Evolutionary conservation across 2,329 filamentous ascomycete species (phyloP).

Genomic region (Pestalotiopsis sp.): DNA sequence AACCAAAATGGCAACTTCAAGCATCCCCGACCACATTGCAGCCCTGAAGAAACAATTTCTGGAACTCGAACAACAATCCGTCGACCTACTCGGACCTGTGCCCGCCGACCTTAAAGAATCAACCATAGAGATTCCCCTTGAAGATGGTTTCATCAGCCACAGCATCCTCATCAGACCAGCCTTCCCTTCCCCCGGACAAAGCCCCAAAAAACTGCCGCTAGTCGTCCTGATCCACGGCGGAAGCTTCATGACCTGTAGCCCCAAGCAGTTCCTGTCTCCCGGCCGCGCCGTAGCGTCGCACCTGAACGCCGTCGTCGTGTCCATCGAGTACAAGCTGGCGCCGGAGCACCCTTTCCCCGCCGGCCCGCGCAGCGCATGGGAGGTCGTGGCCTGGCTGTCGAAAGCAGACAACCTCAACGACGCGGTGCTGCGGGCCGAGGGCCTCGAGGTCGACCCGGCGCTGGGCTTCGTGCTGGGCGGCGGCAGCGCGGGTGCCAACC

Average conservation of each 20-base stretch:
- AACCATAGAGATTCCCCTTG: neutral
- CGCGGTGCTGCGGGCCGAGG: neutral
- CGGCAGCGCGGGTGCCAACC: neutral
- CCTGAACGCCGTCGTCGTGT: constrained; percentile 16
- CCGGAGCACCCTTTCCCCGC: constrained; percentile 56
- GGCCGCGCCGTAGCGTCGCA: constrained; percentile 12
- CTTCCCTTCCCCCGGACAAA: neutral
- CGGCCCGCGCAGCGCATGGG: constrained; percentile 55
- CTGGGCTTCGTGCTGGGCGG: constrained; percentile 8
- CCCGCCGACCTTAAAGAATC: neutral
- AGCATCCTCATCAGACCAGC: neutral
- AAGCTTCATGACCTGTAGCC: constrained; percentile 16
- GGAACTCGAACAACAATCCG: neutral
- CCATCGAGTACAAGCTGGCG: constrained; percentile 53
- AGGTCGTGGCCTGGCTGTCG: constrained; percentile 52
- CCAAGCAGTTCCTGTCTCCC: constrained; percentile 17
- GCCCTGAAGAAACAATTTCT: neutral
- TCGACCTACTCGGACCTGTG: neutral
- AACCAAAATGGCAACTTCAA: neutral
- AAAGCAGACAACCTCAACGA: neutral
- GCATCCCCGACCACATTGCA: neutral
- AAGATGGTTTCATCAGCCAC: neutral
- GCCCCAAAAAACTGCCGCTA: constrained; percentile 9
- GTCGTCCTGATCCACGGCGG: constrained; percentile 21
- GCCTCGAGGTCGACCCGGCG: neutral